Percentiles rank a stretch among this genome's conserved stretches.
Evolutionary conservation across 2,329 filamentous ascomycete genomes (phyloP).

Genomic region (Colletotrichum liaoningense): DNA sequence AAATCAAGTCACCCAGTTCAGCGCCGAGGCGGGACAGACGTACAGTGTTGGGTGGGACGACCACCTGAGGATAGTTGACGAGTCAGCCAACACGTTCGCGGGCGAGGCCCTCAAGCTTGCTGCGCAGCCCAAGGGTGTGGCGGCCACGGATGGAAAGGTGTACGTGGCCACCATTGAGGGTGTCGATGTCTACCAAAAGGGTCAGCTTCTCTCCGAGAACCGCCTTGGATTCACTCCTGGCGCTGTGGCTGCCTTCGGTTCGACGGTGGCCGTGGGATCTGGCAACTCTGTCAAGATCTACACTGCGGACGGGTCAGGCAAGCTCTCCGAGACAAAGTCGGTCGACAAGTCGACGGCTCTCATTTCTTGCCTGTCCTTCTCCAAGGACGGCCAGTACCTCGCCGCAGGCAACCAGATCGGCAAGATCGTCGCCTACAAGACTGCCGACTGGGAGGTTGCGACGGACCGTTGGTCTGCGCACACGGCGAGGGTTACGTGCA

Average conservation of each 20-base stretch:
- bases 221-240: constrained; percentile 75
- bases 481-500: constrained; percentile 66
- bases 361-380: constrained; percentile 87
- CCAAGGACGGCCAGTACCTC: constrained; percentile 78
- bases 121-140: constrained; percentile 84
- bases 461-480: constrained; percentile 79
- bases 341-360: constrained; percentile 77
- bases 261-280: constrained; percentile 79
- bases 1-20: constrained; percentile 86
- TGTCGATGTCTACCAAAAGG: constrained; percentile 67
- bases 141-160: constrained; percentile 62
- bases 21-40: constrained; percentile 70
- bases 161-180: constrained; percentile 68
- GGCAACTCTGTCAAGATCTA: constrained; percentile 83
- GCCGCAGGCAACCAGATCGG: constrained; percentile 87
- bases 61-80: constrained; percentile 82
- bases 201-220: constrained; percentile 69
- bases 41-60: constrained; percentile 97
- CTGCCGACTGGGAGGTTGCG: constrained; percentile 73
- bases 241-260: constrained; percentile 76
- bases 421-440: constrained; percentile 86
- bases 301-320: constrained; percentile 66
- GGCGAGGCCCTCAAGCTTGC: constrained; percentile 75
- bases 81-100: constrained; percentile 79
- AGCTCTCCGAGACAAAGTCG: constrained; percentile 64